Evolutionary conservation across 2,329 filamentous ascomycete species (phyloP).

Genomic region (Fonsecaea nubica): DNA sequence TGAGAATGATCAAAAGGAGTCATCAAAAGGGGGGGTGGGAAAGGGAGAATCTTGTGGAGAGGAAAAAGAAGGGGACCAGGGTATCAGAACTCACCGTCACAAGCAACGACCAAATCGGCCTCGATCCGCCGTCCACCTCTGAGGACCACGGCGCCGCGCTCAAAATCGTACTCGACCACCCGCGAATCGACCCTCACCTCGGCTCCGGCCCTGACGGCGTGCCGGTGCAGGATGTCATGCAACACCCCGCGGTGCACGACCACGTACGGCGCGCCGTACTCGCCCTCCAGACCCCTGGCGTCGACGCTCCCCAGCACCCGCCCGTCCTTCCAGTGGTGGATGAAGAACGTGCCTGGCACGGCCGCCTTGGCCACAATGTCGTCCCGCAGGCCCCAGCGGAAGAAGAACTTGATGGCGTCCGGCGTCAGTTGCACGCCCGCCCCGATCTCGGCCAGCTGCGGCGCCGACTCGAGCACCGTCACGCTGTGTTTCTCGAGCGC

Average conservation of each 20-base stretch:
- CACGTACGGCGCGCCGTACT: slow-evolving; percentile 13
- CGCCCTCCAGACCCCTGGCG: not conserved
- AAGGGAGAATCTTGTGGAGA: not conserved
- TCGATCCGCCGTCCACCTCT: not conserved
- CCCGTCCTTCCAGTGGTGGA: not conserved
- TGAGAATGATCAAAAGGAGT: not conserved
- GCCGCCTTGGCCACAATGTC: slow-evolving; percentile 2
- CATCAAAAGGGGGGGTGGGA: no score
- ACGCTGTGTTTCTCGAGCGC: not conserved
- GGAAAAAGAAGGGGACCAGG: not conserved
- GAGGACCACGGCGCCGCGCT: not conserved
- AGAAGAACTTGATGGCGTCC: slow-evolving; percentile 41
- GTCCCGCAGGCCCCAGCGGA: slow-evolving; percentile 2
- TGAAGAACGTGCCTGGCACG: not conserved
- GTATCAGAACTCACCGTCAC: not conserved
- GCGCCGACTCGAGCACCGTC: slow-evolving; percentile 43
- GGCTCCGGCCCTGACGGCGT: slow-evolving; percentile 6
- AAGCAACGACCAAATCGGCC: slow-evolving; percentile 10
- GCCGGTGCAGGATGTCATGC: slow-evolving; percentile 9
- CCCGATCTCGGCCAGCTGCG: slow-evolving; percentile 47
- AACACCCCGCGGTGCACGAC: slow-evolving; percentile 13
- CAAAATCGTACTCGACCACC: slow-evolving; percentile 13
- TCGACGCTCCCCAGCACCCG: slow-evolving; percentile 3
- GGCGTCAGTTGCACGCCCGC: slow-evolving; percentile 48
- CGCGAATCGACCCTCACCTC: slow-evolving; percentile 1